Evolutionary conservation across 2,329 filamentous ascomycete species (phyloP), one percentile per base, ranked within the genome.

Genomic region (Alternaria tenuissima): DNA sequence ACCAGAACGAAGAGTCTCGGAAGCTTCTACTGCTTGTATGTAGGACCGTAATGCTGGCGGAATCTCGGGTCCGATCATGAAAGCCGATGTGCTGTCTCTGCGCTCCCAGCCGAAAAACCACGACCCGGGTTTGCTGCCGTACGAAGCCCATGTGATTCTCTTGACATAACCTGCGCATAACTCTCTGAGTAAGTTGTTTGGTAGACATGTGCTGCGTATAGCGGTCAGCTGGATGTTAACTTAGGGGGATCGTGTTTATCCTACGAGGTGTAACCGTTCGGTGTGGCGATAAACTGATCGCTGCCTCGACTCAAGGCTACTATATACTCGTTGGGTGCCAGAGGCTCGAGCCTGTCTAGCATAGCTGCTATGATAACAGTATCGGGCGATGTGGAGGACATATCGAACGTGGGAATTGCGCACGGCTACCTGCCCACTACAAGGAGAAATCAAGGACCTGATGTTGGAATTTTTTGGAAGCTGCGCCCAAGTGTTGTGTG

Each of bases 91-190:
- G 22, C 68, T 67, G 30, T 70, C 48, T 11, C 28, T 30, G 43
- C 62, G 58, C 55, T 74, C 60, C 28, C 63, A 73, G 0, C 54
- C 52, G 30, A 76, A 67, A 65, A 76, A 76, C 69, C 68, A 77
- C 0, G 71, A 73, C 11, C 72, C 57, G 2, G 46, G 36, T 3
- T 56, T 38, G 43, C 55, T 61, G 34, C 74, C 73, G 39, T 71
- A 76, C 0, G 75, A 71, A 6, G 63, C 75, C 61, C 68, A 73
- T 3, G 57, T 55, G 7, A 77, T 61, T 49, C 62, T 69, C 38
- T 57, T 66, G 39, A 71, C 44, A 3, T 32, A 12, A 1, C 53
- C 60, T 2, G 7, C 16, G 7, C 47, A 18, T 8, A 74, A n/a
- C 20, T 63, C 52, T 1, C 18, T 16, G 9, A 67, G 32, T 2